Evolutionary conservation across 2,329 filamentous ascomycete species (phyloP), one percentile per base, ranked within the genome.

Genomic region (Xylariaceae sp.): DNA sequence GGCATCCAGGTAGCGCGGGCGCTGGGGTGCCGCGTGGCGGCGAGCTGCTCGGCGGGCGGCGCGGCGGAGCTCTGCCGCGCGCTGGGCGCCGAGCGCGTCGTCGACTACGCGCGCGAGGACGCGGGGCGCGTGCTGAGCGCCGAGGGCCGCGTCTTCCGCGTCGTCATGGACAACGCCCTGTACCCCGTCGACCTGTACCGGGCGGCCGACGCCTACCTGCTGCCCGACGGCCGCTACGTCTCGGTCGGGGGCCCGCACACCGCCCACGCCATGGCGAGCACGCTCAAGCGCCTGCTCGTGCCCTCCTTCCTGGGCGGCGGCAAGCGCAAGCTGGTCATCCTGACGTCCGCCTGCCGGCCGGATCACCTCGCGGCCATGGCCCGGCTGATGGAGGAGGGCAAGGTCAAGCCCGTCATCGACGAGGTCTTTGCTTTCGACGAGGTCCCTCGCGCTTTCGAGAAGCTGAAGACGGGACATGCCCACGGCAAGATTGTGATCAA

Each of bases 401-500:
- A 73, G 50, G 43, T 83, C 18, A 71, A 64, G 55, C 52, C 65
- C 1, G 62, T 76, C 0, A 55, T 81, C 27, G 77, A 80, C 47
- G 60, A 67, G 37, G 58, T 60, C 2, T 78, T 69, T 45, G 57
- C 63, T 9, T 73, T 75, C 49, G 70, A 74, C 29, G 66, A 80
- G 36, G 68, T 64, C 2, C 64, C 67, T 1, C 64, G 69, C 47
- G 78, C 75, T 2, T 77, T 72, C 53, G 65, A 69, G 51, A 75
- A 65, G 49, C 48, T 81, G 46, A 77, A 71, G 57, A 68, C 60
- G 0, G 69, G 70, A 0, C 63, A 68, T 21, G 63, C 70, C 2
- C 69, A 57, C 40, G 79, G 78, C 0, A 83, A 83, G 58, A 56
- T 83, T 41, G 61, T 82, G 17, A 42, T 64, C 9, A 41, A 42